Evolutionary conservation across 2,329 filamentous ascomycete genomes (phyloP).

Genomic region (Colletotrichum sp.): DNA sequence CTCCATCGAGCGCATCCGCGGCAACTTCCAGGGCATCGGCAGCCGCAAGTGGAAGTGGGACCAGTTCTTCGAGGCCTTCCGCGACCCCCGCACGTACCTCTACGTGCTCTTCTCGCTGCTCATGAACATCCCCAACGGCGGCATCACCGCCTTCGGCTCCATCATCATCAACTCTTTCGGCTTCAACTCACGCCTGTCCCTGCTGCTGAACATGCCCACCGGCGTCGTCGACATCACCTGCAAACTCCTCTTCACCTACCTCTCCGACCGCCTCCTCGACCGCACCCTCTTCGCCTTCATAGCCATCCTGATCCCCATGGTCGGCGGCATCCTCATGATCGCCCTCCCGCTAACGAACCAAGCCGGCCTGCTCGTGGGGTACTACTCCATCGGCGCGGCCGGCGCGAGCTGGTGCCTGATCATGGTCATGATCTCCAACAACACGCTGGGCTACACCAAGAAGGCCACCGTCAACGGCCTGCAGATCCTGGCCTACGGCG

Average conservation of each 20-base stretch:
- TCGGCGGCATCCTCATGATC: conserved; percentile 32
- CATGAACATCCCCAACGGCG: conserved; percentile 26
- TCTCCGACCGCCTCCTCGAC: conserved; percentile 29
- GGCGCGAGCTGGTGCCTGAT: conserved; percentile 30
- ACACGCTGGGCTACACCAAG: conserved; percentile 33
- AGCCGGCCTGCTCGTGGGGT: conserved; percentile 25
- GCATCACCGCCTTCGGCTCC: conserved; percentile 22
- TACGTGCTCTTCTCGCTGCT: conserved; percentile 51
- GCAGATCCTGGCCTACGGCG: conserved; percentile 25
- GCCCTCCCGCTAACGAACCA: conserved; percentile 25
- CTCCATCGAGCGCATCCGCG: conserved; percentile 52
- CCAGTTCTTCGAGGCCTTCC: conserved; percentile 48
- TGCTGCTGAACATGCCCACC: conserved; percentile 25
- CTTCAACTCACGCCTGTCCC: conserved; percentile 13
- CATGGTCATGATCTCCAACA: conserved; percentile 32
- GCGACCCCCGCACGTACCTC: conserved; percentile 59
- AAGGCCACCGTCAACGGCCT: conserved; percentile 30
- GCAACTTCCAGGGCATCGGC: conserved; percentile 55
- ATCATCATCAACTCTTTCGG: conserved; percentile 25
- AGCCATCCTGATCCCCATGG: conserved; percentile 30
- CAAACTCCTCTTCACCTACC: conserved; percentile 29
- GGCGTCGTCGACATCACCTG: conserved; percentile 21
- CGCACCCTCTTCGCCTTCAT: conserved; percentile 27
- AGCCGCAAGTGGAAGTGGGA: conserved; percentile 50
- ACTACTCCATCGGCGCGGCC: conserved; percentile 28